These are phyloP conservation scores for Arthrobotrys entomopaga DNA, from an alignment of 2,329 filamentous ascomycete genomes.

Conservation along the genomic window DNA sequence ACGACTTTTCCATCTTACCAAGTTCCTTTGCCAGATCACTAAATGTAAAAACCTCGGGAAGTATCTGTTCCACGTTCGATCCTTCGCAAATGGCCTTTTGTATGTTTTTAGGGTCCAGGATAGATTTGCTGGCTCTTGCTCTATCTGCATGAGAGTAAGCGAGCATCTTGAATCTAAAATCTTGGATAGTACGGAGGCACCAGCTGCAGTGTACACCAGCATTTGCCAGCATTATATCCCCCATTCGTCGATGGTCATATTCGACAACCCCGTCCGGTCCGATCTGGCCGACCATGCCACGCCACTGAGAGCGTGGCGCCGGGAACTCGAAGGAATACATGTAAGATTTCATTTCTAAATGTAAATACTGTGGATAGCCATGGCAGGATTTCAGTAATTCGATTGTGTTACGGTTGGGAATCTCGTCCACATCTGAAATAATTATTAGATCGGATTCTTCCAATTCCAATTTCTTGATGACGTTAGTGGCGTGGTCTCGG, in stretches of 20 bases:
- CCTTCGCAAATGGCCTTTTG: conserved; percentile 41
- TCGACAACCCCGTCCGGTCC: conserved; percentile 21
- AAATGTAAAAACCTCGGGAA: conserved; percentile 43
- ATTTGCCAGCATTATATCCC: conserved; percentile 30
- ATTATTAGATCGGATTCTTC: conserved; percentile 33
- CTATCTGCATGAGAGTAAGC: conserved; percentile 41
- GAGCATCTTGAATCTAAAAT: conserved; percentile 35
- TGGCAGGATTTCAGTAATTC: conserved; percentile 39
- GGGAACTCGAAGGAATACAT: conserved; percentile 48
- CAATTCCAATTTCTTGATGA: conserved; percentile 30
- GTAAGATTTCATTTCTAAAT: conserved; percentile 44
- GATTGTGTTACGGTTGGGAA: conserved; percentile 31
- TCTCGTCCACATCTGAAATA: conserved; percentile 38
- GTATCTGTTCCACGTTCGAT: conserved; percentile 42
- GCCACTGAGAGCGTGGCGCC: conserved; percentile 35
- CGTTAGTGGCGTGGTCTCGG: conserved; percentile 38
- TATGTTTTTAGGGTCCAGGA: conserved; percentile 28
- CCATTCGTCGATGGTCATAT: conserved; percentile 41
- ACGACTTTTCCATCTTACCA: conserved; percentile 36
- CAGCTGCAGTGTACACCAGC: conserved; percentile 46
- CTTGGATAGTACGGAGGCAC: conserved; percentile 39
- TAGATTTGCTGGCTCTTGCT: conserved; percentile 29
- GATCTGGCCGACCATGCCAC: conserved; percentile 29
- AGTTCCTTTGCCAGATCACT: conserved; percentile 35
- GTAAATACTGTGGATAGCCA: conserved; percentile 37